These are phyloP conservation scores for Prunus yedoensis DNA, from an alignment of 331 rosid genomes.

Conservation along the genomic window DNA sequence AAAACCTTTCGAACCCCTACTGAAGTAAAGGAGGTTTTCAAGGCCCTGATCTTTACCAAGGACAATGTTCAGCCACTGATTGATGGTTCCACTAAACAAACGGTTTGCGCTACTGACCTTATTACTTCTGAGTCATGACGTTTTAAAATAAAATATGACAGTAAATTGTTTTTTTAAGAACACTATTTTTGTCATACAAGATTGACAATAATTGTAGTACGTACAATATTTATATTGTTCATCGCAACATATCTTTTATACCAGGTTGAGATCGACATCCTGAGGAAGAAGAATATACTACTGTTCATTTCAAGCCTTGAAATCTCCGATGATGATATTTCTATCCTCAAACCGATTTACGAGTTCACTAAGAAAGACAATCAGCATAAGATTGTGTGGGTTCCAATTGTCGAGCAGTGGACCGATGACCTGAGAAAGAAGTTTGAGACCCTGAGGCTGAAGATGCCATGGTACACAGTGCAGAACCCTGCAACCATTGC, in stretches of 20 bases:
- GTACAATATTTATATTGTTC: too few species aligned
- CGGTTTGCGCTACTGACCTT: constrained; percentile 7
- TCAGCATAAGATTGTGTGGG: constrained; percentile 26
- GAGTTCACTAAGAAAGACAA: neutral
- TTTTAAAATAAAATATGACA: neutral
- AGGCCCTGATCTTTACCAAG: constrained; percentile 26
- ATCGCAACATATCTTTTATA: too few species aligned
- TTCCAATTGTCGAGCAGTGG: constrained; percentile 32
- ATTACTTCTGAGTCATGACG: too few species aligned
- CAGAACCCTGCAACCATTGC: neutral
- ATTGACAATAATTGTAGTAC: too few species aligned
- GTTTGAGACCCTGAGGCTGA: constrained; percentile 9
- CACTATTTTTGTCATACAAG: too few species aligned
- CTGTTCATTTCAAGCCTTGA: constrained; percentile 51
- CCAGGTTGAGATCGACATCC: constrained; percentile 47
- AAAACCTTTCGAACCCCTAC: constrained; percentile 28
- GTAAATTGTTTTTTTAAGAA: neutral
- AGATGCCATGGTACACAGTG: constrained; percentile 26
- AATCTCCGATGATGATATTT: constrained; percentile 40
- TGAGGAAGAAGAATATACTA: constrained; percentile 43
- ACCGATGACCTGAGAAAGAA: constrained; percentile 5
- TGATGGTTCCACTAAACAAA: constrained; percentile 32
- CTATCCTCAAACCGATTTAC: constrained; percentile 14
- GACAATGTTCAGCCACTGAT: constrained; percentile 27
- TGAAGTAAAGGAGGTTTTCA: constrained; percentile 33